Conservation (phyloP, 2,329 filamentous ascomycete genomes). For the Colletotrichum lupini region DNA sequence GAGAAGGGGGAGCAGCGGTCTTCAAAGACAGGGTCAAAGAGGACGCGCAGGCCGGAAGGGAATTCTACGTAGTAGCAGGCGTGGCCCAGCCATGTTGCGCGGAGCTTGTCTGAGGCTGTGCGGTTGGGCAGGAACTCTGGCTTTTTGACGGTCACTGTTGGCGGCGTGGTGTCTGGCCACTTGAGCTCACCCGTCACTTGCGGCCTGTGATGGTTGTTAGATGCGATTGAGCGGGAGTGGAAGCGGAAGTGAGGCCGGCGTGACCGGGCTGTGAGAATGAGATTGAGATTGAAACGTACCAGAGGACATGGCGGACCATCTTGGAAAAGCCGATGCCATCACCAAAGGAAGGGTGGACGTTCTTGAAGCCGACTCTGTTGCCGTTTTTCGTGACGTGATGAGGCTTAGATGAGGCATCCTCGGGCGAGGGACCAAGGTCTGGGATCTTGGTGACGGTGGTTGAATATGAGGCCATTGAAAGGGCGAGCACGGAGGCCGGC, state of each 20-base stretch:
- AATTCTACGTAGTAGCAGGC: constrained; percentile 95
- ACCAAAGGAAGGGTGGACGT: constrained; percentile 61
- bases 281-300: constrained; percentile 43
- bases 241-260: neutral
- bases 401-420: constrained; percentile 55
- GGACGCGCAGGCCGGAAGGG: constrained; percentile 83
- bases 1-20: constrained; percentile 83
- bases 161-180: constrained; percentile 70
- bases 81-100: constrained; percentile 95
- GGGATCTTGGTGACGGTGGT: constrained; percentile 49
- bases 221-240: neutral
- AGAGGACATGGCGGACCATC: constrained; percentile 47
- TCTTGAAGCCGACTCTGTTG: constrained; percentile 56
- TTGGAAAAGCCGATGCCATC: constrained; percentile 33
- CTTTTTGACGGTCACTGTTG: constrained; percentile 73
- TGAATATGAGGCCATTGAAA: constrained; percentile 36
- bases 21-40: constrained; percentile 95
- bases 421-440: constrained; percentile 48
- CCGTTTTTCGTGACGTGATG: constrained; percentile 60
- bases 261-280: neutral
- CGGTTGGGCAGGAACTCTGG: constrained; percentile 75
- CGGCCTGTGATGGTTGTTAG: constrained; percentile 42
- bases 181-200: constrained; percentile 53
- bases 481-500: constrained; percentile 28
- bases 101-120: constrained; percentile 66